Conservation (phyloP, 805 yeast species). For the Wickerhamiella cacticola region DNA sequence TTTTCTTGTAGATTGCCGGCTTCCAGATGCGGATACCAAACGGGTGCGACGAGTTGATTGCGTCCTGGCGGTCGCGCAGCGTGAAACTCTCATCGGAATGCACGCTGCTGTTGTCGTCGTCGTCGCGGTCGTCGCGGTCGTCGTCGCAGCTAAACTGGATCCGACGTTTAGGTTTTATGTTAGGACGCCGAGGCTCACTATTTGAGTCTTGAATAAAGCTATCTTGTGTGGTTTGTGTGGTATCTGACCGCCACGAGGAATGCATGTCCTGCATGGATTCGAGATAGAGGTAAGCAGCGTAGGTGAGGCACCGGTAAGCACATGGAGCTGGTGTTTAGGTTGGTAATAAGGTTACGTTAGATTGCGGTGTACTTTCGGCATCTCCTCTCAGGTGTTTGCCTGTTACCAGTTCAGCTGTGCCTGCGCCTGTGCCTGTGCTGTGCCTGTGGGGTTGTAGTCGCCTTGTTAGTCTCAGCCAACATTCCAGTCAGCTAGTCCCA, state of each 20-base stretch:
- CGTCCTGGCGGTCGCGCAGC: slow-evolving; percentile 83
- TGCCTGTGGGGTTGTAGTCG: too few relatives aligned
- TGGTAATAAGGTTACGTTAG: too few relatives aligned
- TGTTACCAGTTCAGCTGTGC: too few relatives aligned
- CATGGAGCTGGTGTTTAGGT: too few relatives aligned
- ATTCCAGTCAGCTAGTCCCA: too few relatives aligned
- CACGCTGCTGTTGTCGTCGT: slow-evolving; percentile 22
- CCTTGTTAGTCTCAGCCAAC: too few relatives aligned
- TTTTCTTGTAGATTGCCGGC: slow-evolving; percentile 89
- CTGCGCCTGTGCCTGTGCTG: too few relatives aligned
- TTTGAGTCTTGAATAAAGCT: background rate
- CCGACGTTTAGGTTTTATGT: slow-evolving; percentile 3
- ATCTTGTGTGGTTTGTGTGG: background rate
- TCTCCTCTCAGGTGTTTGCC: too few relatives aligned
- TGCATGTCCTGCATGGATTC: slow-evolving; percentile 2
- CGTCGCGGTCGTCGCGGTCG: slow-evolving; percentile 17
- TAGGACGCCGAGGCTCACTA: background rate
- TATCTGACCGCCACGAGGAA: background rate
- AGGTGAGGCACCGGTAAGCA: too few relatives aligned
- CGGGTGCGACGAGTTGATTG: slow-evolving; percentile 93
- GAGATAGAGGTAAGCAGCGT: too few relatives aligned
- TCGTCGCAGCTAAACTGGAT: slow-evolving; percentile 17
- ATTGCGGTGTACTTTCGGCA: too few relatives aligned
- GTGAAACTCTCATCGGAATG: slow-evolving; percentile 72
- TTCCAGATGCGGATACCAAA: slow-evolving; percentile 98